Percentiles rank a stretch among this genome's conserved stretches.
These are phyloP conservation scores for Trypanosoma cruzi DNA, from an alignment of 208 protist genomes.

Conservation along the genomic window DNA sequence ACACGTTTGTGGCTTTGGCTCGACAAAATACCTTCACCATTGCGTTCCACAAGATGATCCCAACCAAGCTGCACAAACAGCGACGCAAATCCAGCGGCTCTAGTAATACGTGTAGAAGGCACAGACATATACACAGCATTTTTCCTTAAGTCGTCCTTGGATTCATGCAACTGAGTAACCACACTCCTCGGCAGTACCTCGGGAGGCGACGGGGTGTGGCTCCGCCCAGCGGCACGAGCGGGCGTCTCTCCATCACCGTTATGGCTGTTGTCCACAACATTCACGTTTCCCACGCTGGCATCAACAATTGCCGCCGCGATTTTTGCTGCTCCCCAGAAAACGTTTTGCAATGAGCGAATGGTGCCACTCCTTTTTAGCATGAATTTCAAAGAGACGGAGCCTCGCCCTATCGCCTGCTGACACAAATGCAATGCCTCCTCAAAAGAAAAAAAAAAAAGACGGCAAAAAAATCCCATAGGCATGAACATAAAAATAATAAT, in stretches of 20 bases:
- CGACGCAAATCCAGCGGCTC: constrained; percentile 68
- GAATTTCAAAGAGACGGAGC: too few relatives aligned
- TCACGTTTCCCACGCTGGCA: constrained; percentile 2
- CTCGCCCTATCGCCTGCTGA: not conserved
- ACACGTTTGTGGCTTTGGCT: constrained; percentile 70
- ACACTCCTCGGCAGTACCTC: not conserved
- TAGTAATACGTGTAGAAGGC: constrained; percentile 53
- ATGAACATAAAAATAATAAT: too few relatives aligned
- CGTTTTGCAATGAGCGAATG: constrained; percentile 40
- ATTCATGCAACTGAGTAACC: not conserved
- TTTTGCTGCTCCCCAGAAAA: constrained; percentile 47
- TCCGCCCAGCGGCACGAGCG: not conserved
- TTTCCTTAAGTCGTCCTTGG: not conserved
- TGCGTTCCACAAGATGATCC: constrained; percentile 48
- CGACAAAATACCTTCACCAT: constrained; percentile 39
- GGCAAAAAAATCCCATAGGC: too few relatives aligned
- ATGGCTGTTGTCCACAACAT: not conserved
- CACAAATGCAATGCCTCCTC: not conserved
- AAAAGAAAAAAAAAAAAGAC: not conserved
- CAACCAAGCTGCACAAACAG: constrained; percentile 71
- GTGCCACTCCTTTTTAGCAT: constrained; percentile 14
- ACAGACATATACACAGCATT: constrained; percentile 45
- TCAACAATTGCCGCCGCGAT: constrained; percentile 37
- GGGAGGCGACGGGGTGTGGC: not conserved
- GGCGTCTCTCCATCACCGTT: not conserved